Conservation (phyloP, 2,329 filamentous ascomycete genomes). For the Endocalyx cinctus region DNA sequence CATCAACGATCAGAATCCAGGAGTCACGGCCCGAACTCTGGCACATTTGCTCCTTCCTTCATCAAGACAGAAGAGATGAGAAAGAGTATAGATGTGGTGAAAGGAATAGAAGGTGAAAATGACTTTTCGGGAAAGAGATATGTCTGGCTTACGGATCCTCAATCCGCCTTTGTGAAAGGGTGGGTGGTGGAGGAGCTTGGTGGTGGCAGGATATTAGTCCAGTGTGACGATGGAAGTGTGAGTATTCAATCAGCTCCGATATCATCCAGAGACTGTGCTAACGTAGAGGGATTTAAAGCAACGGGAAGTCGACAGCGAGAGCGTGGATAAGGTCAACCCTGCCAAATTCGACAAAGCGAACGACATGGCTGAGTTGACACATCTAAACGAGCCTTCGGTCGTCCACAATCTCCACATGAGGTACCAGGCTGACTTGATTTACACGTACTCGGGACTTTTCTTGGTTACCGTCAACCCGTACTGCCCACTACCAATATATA, state of each 20-base stretch:
- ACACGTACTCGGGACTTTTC: constrained; percentile 96
- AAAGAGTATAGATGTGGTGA: constrained; percentile 49
- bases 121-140: constrained; percentile 99
- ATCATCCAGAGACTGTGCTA: constrained; percentile 1
- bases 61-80: constrained; percentile 82
- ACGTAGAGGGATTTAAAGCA: constrained; percentile 48
- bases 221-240: constrained; percentile 89
- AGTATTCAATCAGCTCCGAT: constrained; percentile 30
- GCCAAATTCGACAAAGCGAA: constrained; percentile 99
- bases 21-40: constrained; percentile 59
- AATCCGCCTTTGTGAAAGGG: constrained; percentile 84
- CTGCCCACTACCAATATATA: constrained; percentile 90
- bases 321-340: constrained; percentile 97
- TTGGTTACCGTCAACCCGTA: constrained; percentile 97
- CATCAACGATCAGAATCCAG: constrained; percentile 57
- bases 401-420: constrained; percentile 94
- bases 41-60: constrained; percentile 92
- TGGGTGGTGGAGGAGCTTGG: constrained; percentile 82
- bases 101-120: constrained; percentile 90
- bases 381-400: constrained; percentile 95
- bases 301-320: constrained; percentile 79
- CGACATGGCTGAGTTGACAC: constrained; percentile 98
- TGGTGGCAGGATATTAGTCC: constrained; percentile 68
- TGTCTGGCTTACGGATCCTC: constrained; percentile 89
- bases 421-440: constrained; percentile 95